These are phyloP conservation scores for Talaromyces sp. DNA, from an alignment of 2,329 filamentous ascomycete genomes.

Conservation along the genomic window DNA sequence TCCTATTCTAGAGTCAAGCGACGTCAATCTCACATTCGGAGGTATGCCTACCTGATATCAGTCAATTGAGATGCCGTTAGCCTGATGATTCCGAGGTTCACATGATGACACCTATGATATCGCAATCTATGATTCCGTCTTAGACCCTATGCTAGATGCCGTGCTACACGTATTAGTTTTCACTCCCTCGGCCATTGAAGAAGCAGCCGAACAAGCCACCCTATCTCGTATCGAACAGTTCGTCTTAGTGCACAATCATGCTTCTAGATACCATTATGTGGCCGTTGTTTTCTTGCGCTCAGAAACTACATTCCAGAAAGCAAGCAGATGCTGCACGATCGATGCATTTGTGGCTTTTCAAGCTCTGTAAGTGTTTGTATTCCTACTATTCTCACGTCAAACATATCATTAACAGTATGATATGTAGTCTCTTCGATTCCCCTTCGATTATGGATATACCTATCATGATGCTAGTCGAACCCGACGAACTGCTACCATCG, in stretches of 20 bases:
- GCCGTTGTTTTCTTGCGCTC: constrained; percentile 27
- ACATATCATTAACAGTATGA: neutral
- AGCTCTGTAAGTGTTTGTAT: constrained; percentile 23
- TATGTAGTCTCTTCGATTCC: constrained; percentile 22
- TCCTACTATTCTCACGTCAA: neutral
- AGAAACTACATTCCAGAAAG: constrained; percentile 22
- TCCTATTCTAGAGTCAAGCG: constrained; percentile 21
- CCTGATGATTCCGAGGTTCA: constrained; percentile 18
- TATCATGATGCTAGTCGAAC: constrained; percentile 34
- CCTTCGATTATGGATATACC: constrained; percentile 22
- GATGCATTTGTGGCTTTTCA: constrained; percentile 25
- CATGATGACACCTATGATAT: constrained; percentile 24
- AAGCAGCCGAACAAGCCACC: constrained; percentile 20
- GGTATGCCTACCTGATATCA: constrained; percentile 19
- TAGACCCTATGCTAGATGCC: neutral
- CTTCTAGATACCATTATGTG: constrained; percentile 12
- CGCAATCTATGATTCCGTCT: constrained; percentile 16
- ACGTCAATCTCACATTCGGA: constrained; percentile 19
- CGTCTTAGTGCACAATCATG: neutral
- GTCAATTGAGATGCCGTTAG: neutral
- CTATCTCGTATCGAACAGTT: constrained; percentile 22
- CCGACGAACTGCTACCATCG: constrained; percentile 21
- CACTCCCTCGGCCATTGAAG: constrained; percentile 21
- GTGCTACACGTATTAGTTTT: constrained; percentile 25
- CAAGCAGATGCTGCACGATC: constrained; percentile 22